Evolutionary conservation across 1,139 yeast species (phyloP), one percentile per base, ranked within the genome.

Genomic region (Zhuliangozyma parablackwelliae): DNA sequence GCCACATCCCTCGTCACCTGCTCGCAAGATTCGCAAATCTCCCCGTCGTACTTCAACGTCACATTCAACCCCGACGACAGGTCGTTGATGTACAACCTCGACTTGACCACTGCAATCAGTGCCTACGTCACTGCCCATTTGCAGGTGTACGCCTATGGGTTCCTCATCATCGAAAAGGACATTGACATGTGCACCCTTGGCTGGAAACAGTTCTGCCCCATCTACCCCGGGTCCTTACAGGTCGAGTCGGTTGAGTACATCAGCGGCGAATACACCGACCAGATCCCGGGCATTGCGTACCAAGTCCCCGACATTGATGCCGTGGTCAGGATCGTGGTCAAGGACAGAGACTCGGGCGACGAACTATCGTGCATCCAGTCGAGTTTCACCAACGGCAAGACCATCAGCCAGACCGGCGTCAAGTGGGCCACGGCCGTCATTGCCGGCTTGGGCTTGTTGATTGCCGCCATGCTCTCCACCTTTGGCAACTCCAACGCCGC

Each of bases 361-460:
- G 53, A 56, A 31, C 56, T 83, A 37, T 84, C 86, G 28, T 84
- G 94, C 61, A 68, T 84, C 39, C 90, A 83, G 54, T 78, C 85
- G 3, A 65, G 69, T 41, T 82, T 84, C 55, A 56, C 80, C 20
- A 84, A 84, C 53, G 89, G 90, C 34, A 82, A 79, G 51, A 80
- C 90, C 4, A 86, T 84, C 27, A 65, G 83, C 26, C 92, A 84
- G 55, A 64, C 77, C 3, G 90, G 89, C 44, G 88, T 81, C 33
- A 81, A 82, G 59, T 84, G 94, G 94, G 89, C 85, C 11, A 82
- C 92, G 25, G 94, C 94, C 0, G 80, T 80, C 12, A 65, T 83
- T 48, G 90, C 92, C 1, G 94, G 92, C 41, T 57, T 82, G 30
- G 92, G 94, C n/a, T 61, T 84, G 39, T 59, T 84, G 35, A 67